Base-by-base conservation (phyloP, 2,329 filamentous ascomycete species). In the Hymenoscyphus occultus region DNA sequence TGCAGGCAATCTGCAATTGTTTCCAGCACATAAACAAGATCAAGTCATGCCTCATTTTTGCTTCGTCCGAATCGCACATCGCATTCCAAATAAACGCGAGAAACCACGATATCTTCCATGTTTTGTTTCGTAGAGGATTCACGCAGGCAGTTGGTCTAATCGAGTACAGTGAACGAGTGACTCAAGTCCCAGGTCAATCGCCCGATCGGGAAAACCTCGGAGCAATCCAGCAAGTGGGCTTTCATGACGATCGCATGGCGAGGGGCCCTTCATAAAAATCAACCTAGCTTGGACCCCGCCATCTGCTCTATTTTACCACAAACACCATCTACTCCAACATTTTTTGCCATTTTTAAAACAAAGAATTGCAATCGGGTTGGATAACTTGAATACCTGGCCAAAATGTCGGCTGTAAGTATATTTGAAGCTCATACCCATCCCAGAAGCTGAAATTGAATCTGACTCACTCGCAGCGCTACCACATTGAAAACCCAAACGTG, bases 401-500 rank as follows among this genome's bases (percentile, higher is more conserved):
- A 39, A 19, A 71, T 71, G 70, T 51, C 63, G 51, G 59, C 65
- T 60, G 70, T 71, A 68, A 66, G 67, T 67, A 56, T 16, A 61
- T 40, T 31, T 42, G n/a, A 63, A 28, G 45, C 32, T 4, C 31
- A 6, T 16, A 5, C 14, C n/a, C 35, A 9, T 60, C 14, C 31
- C 35, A 16, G 28, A 42, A 48, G 48, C 59, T 19, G 54, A 60
- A 66, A 58, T 60, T 22, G 22, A 7, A 31, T 39, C 61, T 62
- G 68, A 72, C 68, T 72, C 67, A 66, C 31, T 65, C 48, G 58
- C 39, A 71, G 88, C 84, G 75, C 74, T 69, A 93, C 91, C 83
- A 91, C 86, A 90, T 92, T 72, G 84, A 90, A 75, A 93, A 94
- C 78, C 87, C 89, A 72, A 86, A 90, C 78, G 87, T 93, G 71